Evolutionary conservation across 306 rosid species (phyloP).

Genomic region (Sindora glabra): DNA sequence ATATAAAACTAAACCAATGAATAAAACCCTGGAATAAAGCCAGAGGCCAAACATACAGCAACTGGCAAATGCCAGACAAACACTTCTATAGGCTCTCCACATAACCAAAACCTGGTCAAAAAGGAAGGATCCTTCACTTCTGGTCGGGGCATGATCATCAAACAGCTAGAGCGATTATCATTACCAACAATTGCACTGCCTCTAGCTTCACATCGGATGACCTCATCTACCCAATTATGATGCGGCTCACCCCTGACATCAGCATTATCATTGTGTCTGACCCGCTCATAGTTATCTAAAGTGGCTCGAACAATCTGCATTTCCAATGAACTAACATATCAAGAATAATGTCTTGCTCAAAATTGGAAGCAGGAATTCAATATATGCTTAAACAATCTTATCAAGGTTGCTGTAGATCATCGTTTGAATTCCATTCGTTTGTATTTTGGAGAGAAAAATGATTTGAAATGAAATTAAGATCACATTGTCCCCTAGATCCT

Average conservation of each 20-base stretch:
- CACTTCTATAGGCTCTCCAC: background rate
- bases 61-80: background rate
- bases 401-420: no score
- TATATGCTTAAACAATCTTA: background rate
- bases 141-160: slow-evolving; percentile 56
- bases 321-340: slow-evolving; percentile 12
- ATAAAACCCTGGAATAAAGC: background rate
- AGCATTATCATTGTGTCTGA: slow-evolving; percentile 33
- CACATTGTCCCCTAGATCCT: background rate
- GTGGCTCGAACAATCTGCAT: slow-evolving; percentile 66
- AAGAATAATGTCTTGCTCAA: background rate
- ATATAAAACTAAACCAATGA: background rate
- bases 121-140: slow-evolving; percentile 67
- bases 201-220: slow-evolving; percentile 69
- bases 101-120: slow-evolving; percentile 48
- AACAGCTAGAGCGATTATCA: slow-evolving; percentile 38
- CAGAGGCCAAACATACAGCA: background rate
- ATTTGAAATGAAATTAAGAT: background rate
- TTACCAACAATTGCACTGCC: slow-evolving; percentile 40
- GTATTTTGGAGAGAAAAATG: background rate
- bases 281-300: slow-evolving; percentile 63
- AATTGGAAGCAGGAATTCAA: background rate
- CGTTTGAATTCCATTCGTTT: background rate
- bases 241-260: slow-evolving; percentile 42
- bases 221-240: slow-evolving; percentile 98